These are phyloP conservation scores for Plasmodium vivax DNA, from an alignment of 169 alveolate species.

Conservation along the genomic window DNA sequence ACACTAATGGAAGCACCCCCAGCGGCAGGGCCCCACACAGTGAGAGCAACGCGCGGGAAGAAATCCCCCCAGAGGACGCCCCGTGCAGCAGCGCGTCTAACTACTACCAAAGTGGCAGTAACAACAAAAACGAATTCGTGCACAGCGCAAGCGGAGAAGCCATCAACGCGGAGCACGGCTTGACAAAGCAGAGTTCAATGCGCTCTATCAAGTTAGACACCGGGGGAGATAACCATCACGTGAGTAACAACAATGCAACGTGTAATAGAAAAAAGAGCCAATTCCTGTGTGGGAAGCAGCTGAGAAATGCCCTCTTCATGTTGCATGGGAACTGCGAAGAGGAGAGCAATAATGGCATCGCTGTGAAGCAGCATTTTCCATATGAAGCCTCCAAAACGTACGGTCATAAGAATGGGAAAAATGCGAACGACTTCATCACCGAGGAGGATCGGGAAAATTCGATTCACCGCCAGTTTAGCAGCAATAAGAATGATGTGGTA, in stretches of 20 bases:
- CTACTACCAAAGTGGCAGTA: not conserved
- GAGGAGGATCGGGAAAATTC: not conserved
- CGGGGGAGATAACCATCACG: not conserved
- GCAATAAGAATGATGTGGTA: not conserved
- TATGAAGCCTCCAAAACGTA: not conserved
- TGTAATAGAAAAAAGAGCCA: slow-evolving; percentile 17
- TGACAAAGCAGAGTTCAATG: not conserved
- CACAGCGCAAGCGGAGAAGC: not conserved
- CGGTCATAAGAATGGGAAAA: not conserved
- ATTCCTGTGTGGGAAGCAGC: not conserved
- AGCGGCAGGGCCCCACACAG: not conserved
- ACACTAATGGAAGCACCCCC: not conserved
- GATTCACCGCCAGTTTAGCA: not conserved
- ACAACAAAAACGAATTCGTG: not conserved
- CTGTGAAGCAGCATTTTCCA: not conserved
- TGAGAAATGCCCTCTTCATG: slow-evolving; percentile 9
- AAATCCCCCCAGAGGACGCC: not conserved
- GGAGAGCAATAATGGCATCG: not conserved
- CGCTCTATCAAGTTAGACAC: slow-evolving; percentile 1
- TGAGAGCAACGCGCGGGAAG: not conserved
- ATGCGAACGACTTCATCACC: not conserved
- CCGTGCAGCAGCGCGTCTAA: not conserved
- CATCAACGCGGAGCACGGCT: not conserved
- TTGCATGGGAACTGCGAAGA: not conserved
- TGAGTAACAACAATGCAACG: not conserved